phyloP scores from a whole-genome alignment of 2,329 filamentous ascomycete genomes.

The Knufia petricola region DNA sequence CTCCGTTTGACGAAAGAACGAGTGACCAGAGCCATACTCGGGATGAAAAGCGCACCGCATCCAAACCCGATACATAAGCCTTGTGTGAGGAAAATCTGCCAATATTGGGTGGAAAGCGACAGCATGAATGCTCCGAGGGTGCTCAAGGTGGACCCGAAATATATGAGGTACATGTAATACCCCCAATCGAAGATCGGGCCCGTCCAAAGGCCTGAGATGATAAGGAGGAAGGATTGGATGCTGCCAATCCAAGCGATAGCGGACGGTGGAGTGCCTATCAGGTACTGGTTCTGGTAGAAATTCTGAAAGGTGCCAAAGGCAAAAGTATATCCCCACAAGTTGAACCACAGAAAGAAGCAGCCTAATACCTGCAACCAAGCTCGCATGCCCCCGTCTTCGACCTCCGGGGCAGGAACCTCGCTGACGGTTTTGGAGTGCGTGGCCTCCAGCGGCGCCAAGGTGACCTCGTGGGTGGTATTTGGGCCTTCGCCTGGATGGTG shows the following conservation, averaged over 20 bases:
- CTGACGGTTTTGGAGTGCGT: constrained; percentile 8
- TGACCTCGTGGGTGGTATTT: neutral
- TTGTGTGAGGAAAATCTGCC: constrained; percentile 77
- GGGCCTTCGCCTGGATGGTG: neutral
- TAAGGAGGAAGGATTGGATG: constrained; percentile 70
- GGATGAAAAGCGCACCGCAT: constrained; percentile 73
- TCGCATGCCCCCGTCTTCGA: constrained; percentile 63
- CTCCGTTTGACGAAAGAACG: constrained; percentile 19
- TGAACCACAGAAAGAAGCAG: constrained; percentile 54
- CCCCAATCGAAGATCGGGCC: constrained; percentile 82
- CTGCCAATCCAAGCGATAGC: constrained; percentile 82
- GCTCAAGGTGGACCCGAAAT: constrained; percentile 54
- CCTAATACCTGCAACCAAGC: constrained; percentile 83
- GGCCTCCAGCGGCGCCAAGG: neutral
- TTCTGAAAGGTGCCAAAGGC: constrained; percentile 61
- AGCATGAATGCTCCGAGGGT: constrained; percentile 57
- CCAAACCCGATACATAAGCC: constrained; percentile 66
- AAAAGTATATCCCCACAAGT: constrained; percentile 21
- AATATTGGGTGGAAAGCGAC: constrained; percentile 65
- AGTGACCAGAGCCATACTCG: constrained; percentile 46
- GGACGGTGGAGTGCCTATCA: constrained; percentile 58
- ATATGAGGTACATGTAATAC: constrained; percentile 64
- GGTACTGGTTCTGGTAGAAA: constrained; percentile 64
- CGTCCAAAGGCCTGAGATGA: constrained; percentile 76
- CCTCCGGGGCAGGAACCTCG: constrained; percentile 4